phyloP scores from a whole-genome alignment of 2,329 filamentous ascomycete genomes.

The Plectosphaerella sp. region DNA sequence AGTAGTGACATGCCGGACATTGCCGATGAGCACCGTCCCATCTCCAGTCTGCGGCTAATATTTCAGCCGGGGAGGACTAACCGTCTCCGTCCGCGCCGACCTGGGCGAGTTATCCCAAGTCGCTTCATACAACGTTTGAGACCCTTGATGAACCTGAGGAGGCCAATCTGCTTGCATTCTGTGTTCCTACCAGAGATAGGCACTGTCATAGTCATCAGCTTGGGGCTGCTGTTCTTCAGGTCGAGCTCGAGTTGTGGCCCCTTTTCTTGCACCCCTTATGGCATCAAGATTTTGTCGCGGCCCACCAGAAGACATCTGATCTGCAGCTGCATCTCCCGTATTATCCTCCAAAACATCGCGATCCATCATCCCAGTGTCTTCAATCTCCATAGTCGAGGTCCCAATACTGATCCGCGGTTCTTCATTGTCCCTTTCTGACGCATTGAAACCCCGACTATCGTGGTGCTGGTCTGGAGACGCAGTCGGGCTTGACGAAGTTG shows the following conservation, averaged over 20 bases:
- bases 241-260: not conserved
- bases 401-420: not conserved
- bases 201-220: not conserved
- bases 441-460: not conserved
- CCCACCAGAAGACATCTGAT: not conserved
- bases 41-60: no score
- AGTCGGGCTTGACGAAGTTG: not conserved
- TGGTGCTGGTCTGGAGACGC: not conserved
- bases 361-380: no score
- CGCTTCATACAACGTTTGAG: no score
- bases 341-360: not conserved
- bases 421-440: not conserved
- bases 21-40: no score
- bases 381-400: no score
- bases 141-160: no score
- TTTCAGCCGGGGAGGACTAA: no score
- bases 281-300: not conserved
- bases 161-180: no score
- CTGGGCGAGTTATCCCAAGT: no score
- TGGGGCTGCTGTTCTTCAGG: not conserved
- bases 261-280: not conserved
- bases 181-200: not conserved
- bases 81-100: no score
- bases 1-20: no score
- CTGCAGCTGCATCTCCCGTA: not conserved